A percentile compares a stretch with the other conserved stretches of the same genome.
These are phyloP conservation scores for Plenodomus tracheiphilus DNA, from an alignment of 2,329 filamentous ascomycete species.

Conservation along the genomic window DNA sequence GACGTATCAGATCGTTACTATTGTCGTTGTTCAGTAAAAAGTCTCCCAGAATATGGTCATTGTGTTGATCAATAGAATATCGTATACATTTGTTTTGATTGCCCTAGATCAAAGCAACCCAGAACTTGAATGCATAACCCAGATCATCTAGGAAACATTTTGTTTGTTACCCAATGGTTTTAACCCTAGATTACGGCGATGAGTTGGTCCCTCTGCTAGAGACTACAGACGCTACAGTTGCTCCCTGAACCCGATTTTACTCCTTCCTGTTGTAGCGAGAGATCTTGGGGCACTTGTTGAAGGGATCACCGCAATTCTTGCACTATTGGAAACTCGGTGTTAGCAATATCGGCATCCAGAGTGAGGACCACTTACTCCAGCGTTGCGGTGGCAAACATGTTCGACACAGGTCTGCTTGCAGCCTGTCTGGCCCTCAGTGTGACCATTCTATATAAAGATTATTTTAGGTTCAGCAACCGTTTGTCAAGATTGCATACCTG, in stretches of 20 bases:
- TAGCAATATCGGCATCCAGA: background rate
- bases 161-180: too few relatives aligned
- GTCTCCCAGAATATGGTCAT: background rate
- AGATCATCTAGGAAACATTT: too few relatives aligned
- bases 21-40: too few relatives aligned
- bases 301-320: conserved; percentile 3
- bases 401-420: conserved; percentile 17
- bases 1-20: conserved; percentile 1
- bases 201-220: too few relatives aligned
- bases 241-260: too few relatives aligned
- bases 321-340: background rate
- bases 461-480: background rate
- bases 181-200: too few relatives aligned
- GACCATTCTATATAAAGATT: conserved; percentile 10
- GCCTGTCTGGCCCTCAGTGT: conserved; percentile 9
- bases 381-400: conserved; percentile 15
- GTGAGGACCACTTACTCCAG: conserved; percentile 1
- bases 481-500: conserved; percentile 3
- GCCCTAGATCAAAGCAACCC: background rate
- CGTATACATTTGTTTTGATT: background rate
- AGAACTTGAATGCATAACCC: too few relatives aligned
- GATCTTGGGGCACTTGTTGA: conserved; percentile 7
- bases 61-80: background rate
- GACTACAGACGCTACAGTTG: too few relatives aligned
- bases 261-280: conserved; percentile 1